phyloP scores from a whole-genome alignment of 768 basidiomycete species.

The Tubosaeta brunneosetosa region DNA sequence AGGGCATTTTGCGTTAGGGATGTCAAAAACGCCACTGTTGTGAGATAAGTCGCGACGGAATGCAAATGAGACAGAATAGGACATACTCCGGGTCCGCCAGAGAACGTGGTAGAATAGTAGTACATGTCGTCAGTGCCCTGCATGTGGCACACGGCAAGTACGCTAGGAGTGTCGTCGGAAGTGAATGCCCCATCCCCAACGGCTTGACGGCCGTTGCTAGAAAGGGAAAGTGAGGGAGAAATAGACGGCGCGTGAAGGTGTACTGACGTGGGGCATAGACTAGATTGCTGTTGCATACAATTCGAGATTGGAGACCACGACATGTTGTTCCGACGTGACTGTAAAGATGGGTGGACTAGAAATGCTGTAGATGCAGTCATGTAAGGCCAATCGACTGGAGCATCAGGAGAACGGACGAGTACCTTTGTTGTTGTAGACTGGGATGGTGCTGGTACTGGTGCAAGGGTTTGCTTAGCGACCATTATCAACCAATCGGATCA shows the following conservation, averaged over 20 bases:
- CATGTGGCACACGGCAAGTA: conserved; percentile 82
- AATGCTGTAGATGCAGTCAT: conserved; percentile 4
- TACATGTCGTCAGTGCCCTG: conserved; percentile 79
- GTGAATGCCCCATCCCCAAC: conserved; percentile 95
- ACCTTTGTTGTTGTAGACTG: conserved; percentile 7
- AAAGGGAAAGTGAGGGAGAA: conserved; percentile 13
- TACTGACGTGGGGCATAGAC: conserved; percentile 87
- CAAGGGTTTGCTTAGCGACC: conserved; percentile 4
- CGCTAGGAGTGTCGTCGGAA: conserved; percentile 71
- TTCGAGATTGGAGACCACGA: conserved; percentile 69
- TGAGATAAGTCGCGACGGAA: conserved; percentile 5
- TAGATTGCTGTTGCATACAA: conserved; percentile 75
- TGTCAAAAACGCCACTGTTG: conserved; percentile 92
- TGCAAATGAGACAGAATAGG: neutral
- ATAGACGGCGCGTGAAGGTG: conserved; percentile 14
- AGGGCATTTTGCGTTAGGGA: conserved; percentile 89
- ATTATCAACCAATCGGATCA: conserved; percentile 3
- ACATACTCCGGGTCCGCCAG: conserved; percentile 86
- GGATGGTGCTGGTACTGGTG: conserved; percentile 13
- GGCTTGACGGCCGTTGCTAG: conserved; percentile 91
- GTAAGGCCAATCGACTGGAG: too few species aligned
- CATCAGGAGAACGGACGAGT: neutral
- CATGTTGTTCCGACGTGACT: conserved; percentile 86
- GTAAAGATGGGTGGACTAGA: conserved; percentile 3
- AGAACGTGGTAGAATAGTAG: conserved; percentile 91